Percentiles rank a stretch among this genome's conserved stretches.
These are phyloP conservation scores for Orbilia oligospora DNA, from an alignment of 2,329 filamentous ascomycete species.

Conservation along the genomic window DNA sequence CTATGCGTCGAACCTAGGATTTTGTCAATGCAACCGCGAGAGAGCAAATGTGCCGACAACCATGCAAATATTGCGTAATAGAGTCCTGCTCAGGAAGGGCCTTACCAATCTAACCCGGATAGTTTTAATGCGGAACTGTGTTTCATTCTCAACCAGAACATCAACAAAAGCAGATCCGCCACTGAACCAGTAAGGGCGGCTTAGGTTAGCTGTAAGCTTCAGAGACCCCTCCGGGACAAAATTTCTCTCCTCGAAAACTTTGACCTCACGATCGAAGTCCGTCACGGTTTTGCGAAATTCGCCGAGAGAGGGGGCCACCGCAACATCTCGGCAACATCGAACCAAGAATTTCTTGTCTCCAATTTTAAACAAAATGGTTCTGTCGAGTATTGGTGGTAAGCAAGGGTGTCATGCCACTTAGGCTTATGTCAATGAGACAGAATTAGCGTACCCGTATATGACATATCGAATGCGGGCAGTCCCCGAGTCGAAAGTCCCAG, in stretches of 20 bases:
- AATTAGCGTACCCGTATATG: constrained; percentile 62
- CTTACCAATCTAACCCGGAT: constrained; percentile 62
- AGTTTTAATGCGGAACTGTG: constrained; percentile 54
- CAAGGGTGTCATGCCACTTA: constrained; percentile 28
- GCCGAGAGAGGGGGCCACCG: constrained; percentile 63
- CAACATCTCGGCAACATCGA: constrained; percentile 63
- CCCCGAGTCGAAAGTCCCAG: constrained; percentile 62
- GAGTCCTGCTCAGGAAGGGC: constrained; percentile 40
- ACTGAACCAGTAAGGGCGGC: constrained; percentile 63
- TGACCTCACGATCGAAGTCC: constrained; percentile 61
- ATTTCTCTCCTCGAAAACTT: constrained; percentile 61
- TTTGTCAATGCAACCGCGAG: constrained; percentile 21
- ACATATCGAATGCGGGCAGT: constrained; percentile 63
- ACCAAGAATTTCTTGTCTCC: constrained; percentile 62
- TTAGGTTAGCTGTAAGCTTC: constrained; percentile 63
- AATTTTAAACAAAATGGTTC: constrained; percentile 62
- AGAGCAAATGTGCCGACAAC: constrained; percentile 27
- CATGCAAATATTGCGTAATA: constrained; percentile 37
- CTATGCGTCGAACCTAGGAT: constrained; percentile 41
- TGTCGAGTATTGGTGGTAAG: constrained; percentile 44
- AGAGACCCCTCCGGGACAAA: constrained; percentile 52
- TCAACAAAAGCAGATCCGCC: constrained; percentile 63
- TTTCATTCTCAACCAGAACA: constrained; percentile 63
- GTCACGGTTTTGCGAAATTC: constrained; percentile 60
- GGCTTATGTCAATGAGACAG: constrained; percentile 21